phyloP scores from a whole-genome alignment of 495 filamentous ascomycete genomes.

The Platismatia glauca region DNA sequence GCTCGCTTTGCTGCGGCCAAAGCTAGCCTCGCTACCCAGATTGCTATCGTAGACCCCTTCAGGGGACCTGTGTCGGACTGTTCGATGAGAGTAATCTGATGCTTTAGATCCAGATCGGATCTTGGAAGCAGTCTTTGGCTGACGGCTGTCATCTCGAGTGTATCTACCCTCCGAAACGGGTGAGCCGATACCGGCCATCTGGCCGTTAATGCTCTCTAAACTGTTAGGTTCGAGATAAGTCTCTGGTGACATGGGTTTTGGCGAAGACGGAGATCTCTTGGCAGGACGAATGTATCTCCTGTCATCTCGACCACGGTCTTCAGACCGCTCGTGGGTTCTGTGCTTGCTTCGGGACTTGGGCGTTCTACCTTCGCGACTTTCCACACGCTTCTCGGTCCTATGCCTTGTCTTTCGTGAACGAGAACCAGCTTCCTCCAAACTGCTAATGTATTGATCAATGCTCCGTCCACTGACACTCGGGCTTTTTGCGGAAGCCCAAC shows the following conservation, averaged over 20 bases:
- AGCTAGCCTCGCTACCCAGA: conserved; percentile 17
- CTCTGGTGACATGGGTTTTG: conserved; percentile 89
- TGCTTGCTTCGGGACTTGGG: conserved; percentile 39
- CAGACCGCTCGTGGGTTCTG: conserved; percentile 50
- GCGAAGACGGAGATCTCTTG: conserved; percentile 82
- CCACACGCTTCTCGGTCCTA: conserved; percentile 38
- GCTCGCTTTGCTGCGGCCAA: conserved; percentile 27
- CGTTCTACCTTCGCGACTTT: conserved; percentile 51
- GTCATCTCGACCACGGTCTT: conserved; percentile 56
- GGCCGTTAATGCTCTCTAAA: conserved; percentile 33
- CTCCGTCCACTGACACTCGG: conserved; percentile 53
- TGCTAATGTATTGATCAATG: conserved; percentile 80
- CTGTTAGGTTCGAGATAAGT: conserved; percentile 47
- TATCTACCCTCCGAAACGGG: conserved; percentile 17
- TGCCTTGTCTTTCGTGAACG: conserved; percentile 46
- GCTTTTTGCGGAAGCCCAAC: conserved; percentile 40
- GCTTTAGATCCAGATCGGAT: conserved; percentile 25
- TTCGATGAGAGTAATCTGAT: conserved; percentile 22
- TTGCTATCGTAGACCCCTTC: conserved; percentile 15
- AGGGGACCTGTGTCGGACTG: conserved; percentile 24
- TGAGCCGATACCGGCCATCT: conserved; percentile 9
- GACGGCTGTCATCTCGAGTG: conserved; percentile 7
- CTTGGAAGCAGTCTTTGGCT: conserved; percentile 18
- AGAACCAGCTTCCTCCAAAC: conserved; percentile 65
- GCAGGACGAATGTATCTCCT: conserved; percentile 67